These are phyloP conservation scores for Chenopodium suecicum DNA, from an alignment of 148 eudicot genomes.

Conservation along the genomic window DNA sequence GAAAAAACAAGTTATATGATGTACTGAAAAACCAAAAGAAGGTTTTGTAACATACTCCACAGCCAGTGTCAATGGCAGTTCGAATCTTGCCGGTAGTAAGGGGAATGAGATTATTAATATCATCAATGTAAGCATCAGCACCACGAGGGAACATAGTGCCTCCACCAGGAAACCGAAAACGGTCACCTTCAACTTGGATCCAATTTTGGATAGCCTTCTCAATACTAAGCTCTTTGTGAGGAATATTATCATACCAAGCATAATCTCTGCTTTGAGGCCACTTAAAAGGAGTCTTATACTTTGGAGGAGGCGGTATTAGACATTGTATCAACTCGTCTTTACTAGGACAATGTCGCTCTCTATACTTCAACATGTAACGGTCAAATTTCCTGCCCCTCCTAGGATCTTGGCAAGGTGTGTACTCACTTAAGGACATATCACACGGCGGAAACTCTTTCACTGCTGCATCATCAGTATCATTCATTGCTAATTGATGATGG, in stretches of 20 bases:
- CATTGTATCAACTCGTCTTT: slow-evolving; percentile 69
- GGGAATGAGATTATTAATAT: slow-evolving; percentile 69
- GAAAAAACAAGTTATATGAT: no score
- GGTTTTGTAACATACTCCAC: slow-evolving; percentile 51
- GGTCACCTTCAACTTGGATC: slow-evolving; percentile 91
- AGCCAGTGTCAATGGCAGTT: slow-evolving; percentile 90
- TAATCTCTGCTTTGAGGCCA: slow-evolving; percentile 94
- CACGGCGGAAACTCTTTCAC: slow-evolving; percentile 54
- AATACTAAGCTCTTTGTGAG: slow-evolving; percentile 91
- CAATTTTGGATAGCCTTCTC: slow-evolving; percentile 96
- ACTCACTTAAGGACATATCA: slow-evolving; percentile 63
- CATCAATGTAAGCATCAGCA: slow-evolving; percentile 92
- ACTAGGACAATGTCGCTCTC: slow-evolving; percentile 85
- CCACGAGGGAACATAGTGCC: slow-evolving; percentile 97
- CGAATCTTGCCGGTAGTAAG: slow-evolving; percentile 67
- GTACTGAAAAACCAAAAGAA: background rate
- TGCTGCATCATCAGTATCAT: slow-evolving; percentile 26
- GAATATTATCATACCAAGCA: slow-evolving; percentile 89
- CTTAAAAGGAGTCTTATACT: slow-evolving; percentile 82
- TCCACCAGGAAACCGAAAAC: slow-evolving; percentile 89
- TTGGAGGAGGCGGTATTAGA: slow-evolving; percentile 85
- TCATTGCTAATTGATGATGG: slow-evolving; percentile 59
- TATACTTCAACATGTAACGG: slow-evolving; percentile 69
- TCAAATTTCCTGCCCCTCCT: slow-evolving; percentile 71
- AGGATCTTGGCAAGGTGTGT: slow-evolving; percentile 82